Conservation (phyloP, 306 rosid genomes). For the Casuarina cunninghamiana region DNA sequence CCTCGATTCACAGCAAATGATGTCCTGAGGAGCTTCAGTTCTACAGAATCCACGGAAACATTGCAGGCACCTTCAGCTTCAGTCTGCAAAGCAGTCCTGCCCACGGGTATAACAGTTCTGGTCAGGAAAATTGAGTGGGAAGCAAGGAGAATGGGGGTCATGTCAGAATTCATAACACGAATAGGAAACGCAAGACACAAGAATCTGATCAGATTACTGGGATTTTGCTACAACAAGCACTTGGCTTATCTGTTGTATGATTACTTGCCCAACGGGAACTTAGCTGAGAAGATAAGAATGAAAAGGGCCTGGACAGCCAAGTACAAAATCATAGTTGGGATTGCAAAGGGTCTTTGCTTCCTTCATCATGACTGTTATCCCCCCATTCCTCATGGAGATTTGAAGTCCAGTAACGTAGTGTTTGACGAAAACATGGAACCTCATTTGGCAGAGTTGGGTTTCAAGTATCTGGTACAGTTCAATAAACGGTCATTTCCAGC, state of each 20-base stretch:
- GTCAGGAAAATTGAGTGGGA: slow-evolving; percentile 80
- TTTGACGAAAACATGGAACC: slow-evolving; percentile 94
- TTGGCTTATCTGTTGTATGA: slow-evolving; percentile 76
- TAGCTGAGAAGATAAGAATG: slow-evolving; percentile 65
- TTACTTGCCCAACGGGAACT: slow-evolving; percentile 71
- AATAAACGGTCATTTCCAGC: slow-evolving; percentile 45
- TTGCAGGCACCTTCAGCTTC: slow-evolving; percentile 44
- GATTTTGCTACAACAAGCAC: slow-evolving; percentile 76
- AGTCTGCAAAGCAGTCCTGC: slow-evolving; percentile 70
- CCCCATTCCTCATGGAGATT: slow-evolving; percentile 80
- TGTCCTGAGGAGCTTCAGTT: slow-evolving; percentile 65
- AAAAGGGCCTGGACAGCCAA: slow-evolving; percentile 72
- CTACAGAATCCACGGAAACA: slow-evolving; percentile 45
- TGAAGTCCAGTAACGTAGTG: slow-evolving; percentile 73
- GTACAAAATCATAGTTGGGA: slow-evolving; percentile 60
- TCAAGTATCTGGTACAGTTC: slow-evolving; percentile 56
- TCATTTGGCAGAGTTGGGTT: slow-evolving; percentile 77
- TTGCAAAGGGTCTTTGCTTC: slow-evolving; percentile 78
- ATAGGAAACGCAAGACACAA: slow-evolving; percentile 76
- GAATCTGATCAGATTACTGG: slow-evolving; percentile 65
- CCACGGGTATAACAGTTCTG: slow-evolving; percentile 82
- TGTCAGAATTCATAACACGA: slow-evolving; percentile 50
- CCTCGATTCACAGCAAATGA: slow-evolving; percentile 85
- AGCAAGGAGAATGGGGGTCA: slow-evolving; percentile 40
- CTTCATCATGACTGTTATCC: slow-evolving; percentile 91